Evolutionary conservation across 1,139 yeast species (phyloP), one percentile per base, ranked within the genome.

Genomic region (Hansenula sp.): DNA sequence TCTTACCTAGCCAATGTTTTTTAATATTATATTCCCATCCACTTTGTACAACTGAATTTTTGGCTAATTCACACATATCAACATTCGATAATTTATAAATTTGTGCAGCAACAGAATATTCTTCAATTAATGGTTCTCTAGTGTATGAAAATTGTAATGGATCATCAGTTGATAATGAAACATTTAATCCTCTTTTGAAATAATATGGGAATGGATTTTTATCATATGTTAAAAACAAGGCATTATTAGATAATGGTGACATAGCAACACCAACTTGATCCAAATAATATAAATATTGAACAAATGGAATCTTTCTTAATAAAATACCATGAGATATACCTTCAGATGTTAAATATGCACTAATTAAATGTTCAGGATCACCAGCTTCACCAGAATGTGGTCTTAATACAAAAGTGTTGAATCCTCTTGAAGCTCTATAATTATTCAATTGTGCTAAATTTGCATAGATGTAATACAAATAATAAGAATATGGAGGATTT

Each of bases 371-470:
- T 56, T 90, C 97, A 1, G 98, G 97, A 56, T 94, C 97, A 41
- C 99, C 99, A 6, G 98, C 99, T 64, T 94, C 99, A 49, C 99
- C 99, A 55, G 96, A 87, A 61, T 94, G 99, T 2, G 99, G 99
- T 56, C 98, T 77, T 53, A 94, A 69, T 17, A 88, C 95, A 64
- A 94, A 82, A 0, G 97, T 90, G 59, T 87, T 90, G 64, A 77
- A 85, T 0, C 86, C 83, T 41, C 89, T 72, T 46, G 68, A 72
- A 32, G 71, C 66, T 64, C 99, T 78, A 76, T 92, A 82, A 48
- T 82, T 79, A 60, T 94, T 94, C 62, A 94, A 73, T 5, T 95
- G 77, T 2, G 95, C 79, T 64, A 92, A 65, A 61, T 90, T 90
- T 32, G 97, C 83, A 60, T 77, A 92, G 47, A 92, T 62, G 63